Percentiles rank a stretch among this genome's conserved stretches.
phyloP scores from a whole-genome alignment of 202 grass and related monocot species.

The Cymbopogon flexuosus region DNA sequence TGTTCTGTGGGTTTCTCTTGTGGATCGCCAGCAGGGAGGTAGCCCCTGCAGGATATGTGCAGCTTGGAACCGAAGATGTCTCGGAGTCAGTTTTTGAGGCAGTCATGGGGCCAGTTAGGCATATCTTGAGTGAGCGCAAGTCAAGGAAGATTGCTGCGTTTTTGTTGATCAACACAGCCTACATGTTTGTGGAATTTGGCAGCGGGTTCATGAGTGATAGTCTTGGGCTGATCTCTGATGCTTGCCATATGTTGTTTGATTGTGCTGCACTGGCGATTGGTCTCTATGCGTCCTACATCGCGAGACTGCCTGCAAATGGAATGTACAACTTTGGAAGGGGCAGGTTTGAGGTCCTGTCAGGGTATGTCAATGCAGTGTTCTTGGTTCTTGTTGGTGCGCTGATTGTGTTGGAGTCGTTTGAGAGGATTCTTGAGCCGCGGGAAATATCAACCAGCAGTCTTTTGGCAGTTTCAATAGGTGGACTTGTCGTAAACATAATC shows the following conservation, averaged over 20 bases:
- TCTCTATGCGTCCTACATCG: conserved; percentile 80
- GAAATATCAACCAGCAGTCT: conserved; percentile 93
- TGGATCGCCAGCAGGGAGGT: conserved; percentile 69
- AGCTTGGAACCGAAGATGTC: conserved; percentile 50
- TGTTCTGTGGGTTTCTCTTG: conserved; percentile 63
- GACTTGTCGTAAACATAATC: conserved; percentile 75
- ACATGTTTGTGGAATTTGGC: conserved; percentile 91
- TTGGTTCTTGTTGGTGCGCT: conserved; percentile 77
- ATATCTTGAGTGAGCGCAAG: conserved; percentile 79
- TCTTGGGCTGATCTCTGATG: conserved; percentile 86
- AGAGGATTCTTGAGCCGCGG: conserved; percentile 90
- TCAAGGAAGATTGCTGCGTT: conserved; percentile 88
- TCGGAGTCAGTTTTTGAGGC: conserved; percentile 52
- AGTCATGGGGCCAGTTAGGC: conserved; percentile 62
- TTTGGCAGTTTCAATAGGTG: conserved; percentile 79
- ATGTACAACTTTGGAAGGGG: conserved; percentile 83
- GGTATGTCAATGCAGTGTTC: conserved; percentile 91
- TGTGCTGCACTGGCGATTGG: conserved; percentile 88
- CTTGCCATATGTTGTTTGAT: conserved; percentile 97
- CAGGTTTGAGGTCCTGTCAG: conserved; percentile 86
- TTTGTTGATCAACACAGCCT: conserved; percentile 78
- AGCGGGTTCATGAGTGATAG: conserved; percentile 95
- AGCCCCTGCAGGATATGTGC: conserved; percentile 36
- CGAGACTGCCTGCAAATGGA: conserved; percentile 81
- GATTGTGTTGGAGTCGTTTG: conserved; percentile 84